Percentiles rank a stretch among this genome's conserved stretches.
Evolutionary conservation across 257 asterid species (phyloP).

Genomic region (Rhazya stricta): DNA sequence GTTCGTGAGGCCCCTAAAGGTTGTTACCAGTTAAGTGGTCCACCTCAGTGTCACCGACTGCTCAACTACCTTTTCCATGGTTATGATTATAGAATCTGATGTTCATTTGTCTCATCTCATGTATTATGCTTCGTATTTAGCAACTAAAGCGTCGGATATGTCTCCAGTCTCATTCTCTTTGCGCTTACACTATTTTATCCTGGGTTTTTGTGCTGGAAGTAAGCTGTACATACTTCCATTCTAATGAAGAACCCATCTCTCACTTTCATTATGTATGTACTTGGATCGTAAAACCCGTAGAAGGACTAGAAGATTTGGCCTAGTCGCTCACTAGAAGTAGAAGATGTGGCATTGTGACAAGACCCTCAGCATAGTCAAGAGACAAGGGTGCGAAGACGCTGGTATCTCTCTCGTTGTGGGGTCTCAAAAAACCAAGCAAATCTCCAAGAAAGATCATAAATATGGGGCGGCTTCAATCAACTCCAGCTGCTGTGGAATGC

Average conservation of each 20-base stretch:
- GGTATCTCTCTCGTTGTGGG: neutral
- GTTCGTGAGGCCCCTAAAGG: neutral
- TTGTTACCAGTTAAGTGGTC: conserved; percentile 10
- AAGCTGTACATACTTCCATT: no score
- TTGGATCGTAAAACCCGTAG: no score
- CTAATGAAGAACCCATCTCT: no score
- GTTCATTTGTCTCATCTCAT: conserved; percentile 25
- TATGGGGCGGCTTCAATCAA: neutral
- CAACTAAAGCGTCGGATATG: conserved; percentile 1
- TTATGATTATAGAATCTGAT: conserved; percentile 10
- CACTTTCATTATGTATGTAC: no score
- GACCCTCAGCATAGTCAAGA: no score
- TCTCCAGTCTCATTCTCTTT: neutral
- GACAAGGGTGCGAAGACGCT: neutral
- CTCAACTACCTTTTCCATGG: conserved; percentile 7
- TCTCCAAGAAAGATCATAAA: no score
- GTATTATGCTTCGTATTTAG: neutral
- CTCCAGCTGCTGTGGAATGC: neutral
- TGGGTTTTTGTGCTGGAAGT: no score
- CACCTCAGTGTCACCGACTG: conserved; percentile 22
- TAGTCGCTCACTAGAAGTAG: no score
- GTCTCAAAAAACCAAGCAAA: neutral
- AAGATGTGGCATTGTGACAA: no score
- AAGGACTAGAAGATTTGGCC: no score
- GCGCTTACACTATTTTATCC: no score